phyloP scores from a whole-genome alignment of 2,329 filamentous ascomycete species.

The Talaromyces sp. region DNA sequence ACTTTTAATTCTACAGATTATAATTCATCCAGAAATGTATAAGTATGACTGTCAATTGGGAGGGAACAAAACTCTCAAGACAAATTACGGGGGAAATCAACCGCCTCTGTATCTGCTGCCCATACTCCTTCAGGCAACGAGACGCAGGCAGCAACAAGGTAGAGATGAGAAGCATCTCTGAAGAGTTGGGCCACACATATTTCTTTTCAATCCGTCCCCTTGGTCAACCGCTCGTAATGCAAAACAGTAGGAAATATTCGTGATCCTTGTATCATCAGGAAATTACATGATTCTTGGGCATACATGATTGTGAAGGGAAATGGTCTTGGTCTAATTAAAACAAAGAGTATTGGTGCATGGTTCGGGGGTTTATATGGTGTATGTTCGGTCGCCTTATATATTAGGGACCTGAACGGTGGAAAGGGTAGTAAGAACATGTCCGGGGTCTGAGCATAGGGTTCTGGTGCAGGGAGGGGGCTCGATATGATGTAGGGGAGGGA shows the following conservation, averaged over 20 bases:
- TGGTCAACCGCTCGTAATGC: slow-evolving; percentile 1
- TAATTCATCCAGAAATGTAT: neutral
- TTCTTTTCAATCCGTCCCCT: neutral
- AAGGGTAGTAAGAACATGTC: slow-evolving; percentile 4
- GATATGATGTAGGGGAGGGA: slow-evolving; percentile 7
- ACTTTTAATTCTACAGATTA: neutral
- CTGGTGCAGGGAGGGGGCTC: slow-evolving; percentile 8
- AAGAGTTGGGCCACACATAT: neutral
- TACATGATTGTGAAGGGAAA: slow-evolving; percentile 26
- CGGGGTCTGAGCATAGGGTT: slow-evolving; percentile 7
- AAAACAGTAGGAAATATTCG: slow-evolving; percentile 19
- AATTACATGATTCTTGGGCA: slow-evolving; percentile 41
- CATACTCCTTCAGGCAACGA: neutral
- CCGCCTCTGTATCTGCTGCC: neutral
- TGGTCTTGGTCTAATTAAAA: slow-evolving; percentile 35
- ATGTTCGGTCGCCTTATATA: slow-evolving; percentile 6
- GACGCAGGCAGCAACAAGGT: neutral
- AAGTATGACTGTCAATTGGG: neutral
- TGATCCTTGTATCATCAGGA: slow-evolving; percentile 28
- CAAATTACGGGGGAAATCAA: neutral
- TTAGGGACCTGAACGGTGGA: slow-evolving; percentile 10
- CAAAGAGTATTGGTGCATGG: slow-evolving; percentile 10
- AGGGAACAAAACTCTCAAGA: neutral
- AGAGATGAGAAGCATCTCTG: neutral
- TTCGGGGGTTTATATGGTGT: slow-evolving; percentile 8